phyloP scores from a whole-genome alignment of 768 basidiomycete genomes.

The Lepiota brunneoincarnata region DNA sequence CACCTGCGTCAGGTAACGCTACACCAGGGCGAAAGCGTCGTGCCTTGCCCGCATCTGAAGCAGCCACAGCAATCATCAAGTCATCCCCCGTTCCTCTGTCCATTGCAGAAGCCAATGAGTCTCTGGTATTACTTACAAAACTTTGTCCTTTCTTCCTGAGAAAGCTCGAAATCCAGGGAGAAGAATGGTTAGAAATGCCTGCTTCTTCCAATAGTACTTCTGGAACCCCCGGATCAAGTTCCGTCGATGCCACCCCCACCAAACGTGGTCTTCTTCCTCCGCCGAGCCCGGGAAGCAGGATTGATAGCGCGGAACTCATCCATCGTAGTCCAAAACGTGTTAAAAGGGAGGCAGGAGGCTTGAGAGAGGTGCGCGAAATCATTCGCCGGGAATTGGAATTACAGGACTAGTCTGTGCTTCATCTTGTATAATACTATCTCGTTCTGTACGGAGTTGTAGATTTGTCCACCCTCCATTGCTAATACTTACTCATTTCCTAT shows the following conservation, averaged over 20 bases:
- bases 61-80: constrained; percentile 67
- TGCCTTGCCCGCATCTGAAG: constrained; percentile 64
- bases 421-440: constrained; percentile 22
- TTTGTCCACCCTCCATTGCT: constrained; percentile 14
- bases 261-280: constrained; percentile 37
- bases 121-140: constrained; percentile 58
- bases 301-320: constrained; percentile 61
- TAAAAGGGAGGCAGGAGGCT: constrained; percentile 66
- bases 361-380: constrained; percentile 79
- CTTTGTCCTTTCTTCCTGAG: constrained; percentile 83
- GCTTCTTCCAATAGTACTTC: constrained; percentile 30
- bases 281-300: constrained; percentile 47
- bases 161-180: constrained; percentile 56
- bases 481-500: background rate
- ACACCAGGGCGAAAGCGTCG: constrained; percentile 67
- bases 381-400: constrained; percentile 77
- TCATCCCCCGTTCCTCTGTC: constrained; percentile 83
- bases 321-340: constrained; percentile 73
- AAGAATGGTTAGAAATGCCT: constrained; percentile 63
- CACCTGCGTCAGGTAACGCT: constrained; percentile 46
- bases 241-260: constrained; percentile 33
- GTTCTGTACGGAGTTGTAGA: constrained; percentile 16
- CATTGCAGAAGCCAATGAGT: constrained; percentile 73
- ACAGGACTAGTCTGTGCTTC: constrained; percentile 48
- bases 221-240: constrained; percentile 14